Conservation (phyloP, 2,329 filamentous ascomycete species). For the Lachnellula subtilissima region DNA sequence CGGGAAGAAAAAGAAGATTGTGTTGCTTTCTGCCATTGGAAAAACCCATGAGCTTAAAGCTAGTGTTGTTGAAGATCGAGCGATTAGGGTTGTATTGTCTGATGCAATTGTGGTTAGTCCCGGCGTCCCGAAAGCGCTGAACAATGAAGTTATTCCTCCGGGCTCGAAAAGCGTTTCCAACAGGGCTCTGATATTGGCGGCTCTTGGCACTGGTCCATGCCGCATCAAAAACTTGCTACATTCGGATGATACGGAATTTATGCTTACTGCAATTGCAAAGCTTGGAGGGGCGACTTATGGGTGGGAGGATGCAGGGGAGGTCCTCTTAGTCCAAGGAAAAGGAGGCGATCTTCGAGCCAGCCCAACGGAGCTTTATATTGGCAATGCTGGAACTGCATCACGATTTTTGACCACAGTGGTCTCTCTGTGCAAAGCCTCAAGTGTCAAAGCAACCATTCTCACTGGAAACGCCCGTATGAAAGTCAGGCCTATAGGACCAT, state of each 20-base stretch:
- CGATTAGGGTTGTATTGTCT: conserved; percentile 79
- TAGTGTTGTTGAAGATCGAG: conserved; percentile 79
- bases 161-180: conserved; percentile 99
- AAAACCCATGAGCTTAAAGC: conserved; percentile 82
- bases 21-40: conserved; percentile 85
- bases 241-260: conserved; percentile 95
- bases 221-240: conserved; percentile 89
- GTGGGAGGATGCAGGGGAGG: conserved; percentile 93
- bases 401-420: conserved; percentile 91
- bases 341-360: conserved; percentile 80
- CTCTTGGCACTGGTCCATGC: conserved; percentile 79
- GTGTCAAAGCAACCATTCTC: conserved; percentile 66
- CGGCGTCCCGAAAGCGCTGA: conserved; percentile 59
- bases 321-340: conserved; percentile 82
- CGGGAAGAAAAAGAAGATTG: conserved; percentile 90
- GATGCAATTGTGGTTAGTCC: conserved; percentile 70
- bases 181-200: conserved; percentile 86
- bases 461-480: conserved; percentile 98
- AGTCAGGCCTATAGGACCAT: conserved; percentile 83
- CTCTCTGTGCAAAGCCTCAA: conserved; percentile 68
- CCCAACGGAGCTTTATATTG: conserved; percentile 76
- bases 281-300: conserved; percentile 83
- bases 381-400: conserved; percentile 94
- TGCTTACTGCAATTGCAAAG: conserved; percentile 85
- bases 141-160: conserved; percentile 77